phyloP scores from a whole-genome alignment of 2,329 filamentous ascomycete species.

The Dendrostoma leiphaemia region DNA sequence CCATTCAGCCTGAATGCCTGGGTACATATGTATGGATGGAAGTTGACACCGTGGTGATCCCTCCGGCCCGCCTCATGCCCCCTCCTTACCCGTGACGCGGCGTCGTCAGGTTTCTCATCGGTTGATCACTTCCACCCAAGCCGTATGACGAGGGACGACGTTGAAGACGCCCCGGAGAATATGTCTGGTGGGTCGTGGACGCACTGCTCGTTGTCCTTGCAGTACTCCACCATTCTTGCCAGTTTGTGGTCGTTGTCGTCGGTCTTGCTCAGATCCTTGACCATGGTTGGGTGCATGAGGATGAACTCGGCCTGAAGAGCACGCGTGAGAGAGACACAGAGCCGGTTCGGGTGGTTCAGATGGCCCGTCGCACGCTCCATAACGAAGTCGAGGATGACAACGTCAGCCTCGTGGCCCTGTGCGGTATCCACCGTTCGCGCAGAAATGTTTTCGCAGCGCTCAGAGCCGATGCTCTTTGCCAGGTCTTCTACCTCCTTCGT shows the following conservation, averaged over 20 bases:
- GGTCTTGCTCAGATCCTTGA: not conserved
- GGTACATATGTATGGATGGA: no score
- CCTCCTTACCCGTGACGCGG: no score
- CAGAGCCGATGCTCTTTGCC: constrained; percentile 27
- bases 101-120: no score
- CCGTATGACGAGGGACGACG: no score
- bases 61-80: no score
- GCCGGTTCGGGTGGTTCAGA: constrained; percentile 41
- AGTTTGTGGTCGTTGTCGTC: not conserved
- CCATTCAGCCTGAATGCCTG: no score
- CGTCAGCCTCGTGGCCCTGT: constrained; percentile 46
- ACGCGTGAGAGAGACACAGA: constrained; percentile 46
- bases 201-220: not conserved
- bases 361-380: constrained; percentile 36
- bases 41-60: no score
- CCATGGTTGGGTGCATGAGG: constrained; percentile 40
- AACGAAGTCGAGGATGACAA: constrained; percentile 47
- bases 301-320: constrained; percentile 44
- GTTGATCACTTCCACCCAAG: no score
- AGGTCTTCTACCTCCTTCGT: constrained; percentile 22
- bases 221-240: not conserved
- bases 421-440: constrained; percentile 44
- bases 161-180: no score
- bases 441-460: constrained; percentile 35
- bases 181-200: no score